Evolutionary conservation across 2,329 filamentous ascomycete species (phyloP).

Genomic region (Gaeumannomyces tritici): DNA sequence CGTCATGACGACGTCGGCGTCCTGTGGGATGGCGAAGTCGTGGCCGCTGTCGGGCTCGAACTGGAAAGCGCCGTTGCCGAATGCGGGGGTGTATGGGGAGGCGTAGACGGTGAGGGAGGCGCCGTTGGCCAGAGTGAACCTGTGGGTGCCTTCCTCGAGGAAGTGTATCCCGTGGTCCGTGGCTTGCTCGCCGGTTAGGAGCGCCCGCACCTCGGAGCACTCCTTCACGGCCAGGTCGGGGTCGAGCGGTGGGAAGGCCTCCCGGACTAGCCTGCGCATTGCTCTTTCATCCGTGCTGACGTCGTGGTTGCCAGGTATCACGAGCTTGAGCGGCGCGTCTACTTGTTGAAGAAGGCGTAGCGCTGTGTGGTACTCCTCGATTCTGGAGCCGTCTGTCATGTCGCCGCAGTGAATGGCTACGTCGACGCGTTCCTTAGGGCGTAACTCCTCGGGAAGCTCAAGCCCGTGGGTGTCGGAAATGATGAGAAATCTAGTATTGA

Average conservation of each 20-base stretch:
- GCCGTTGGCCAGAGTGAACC: constrained; percentile 38
- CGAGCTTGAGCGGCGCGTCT: constrained; percentile 40
- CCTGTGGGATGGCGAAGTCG: constrained; percentile 31
- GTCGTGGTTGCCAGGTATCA: constrained; percentile 48
- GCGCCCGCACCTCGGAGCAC: neutral
- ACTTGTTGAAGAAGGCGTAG: constrained; percentile 31
- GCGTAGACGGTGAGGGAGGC: constrained; percentile 39
- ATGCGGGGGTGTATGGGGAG: constrained; percentile 40
- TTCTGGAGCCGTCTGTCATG: constrained; percentile 30
- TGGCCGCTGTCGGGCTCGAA: constrained; percentile 29
- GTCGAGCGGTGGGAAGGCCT: neutral
- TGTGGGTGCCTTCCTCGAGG: constrained; percentile 39
- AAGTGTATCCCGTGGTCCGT: constrained; percentile 27
- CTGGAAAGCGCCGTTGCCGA: constrained; percentile 30
- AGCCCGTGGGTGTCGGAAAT: constrained; percentile 35
- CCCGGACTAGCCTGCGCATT: neutral
- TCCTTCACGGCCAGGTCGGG: neutral
- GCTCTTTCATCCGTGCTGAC: constrained; percentile 22
- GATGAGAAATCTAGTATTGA: constrained; percentile 31
- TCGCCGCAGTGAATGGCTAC: constrained; percentile 44
- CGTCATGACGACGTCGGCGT: constrained; percentile 39
- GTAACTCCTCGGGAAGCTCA: constrained; percentile 7
- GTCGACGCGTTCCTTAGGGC: constrained; percentile 22
- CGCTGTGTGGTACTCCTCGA: constrained; percentile 28
- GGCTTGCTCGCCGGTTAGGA: neutral